Evolutionary conservation across 805 yeast species (phyloP), one percentile per base, ranked within the genome.

Genomic region (Barnettozyma sp.): DNA sequence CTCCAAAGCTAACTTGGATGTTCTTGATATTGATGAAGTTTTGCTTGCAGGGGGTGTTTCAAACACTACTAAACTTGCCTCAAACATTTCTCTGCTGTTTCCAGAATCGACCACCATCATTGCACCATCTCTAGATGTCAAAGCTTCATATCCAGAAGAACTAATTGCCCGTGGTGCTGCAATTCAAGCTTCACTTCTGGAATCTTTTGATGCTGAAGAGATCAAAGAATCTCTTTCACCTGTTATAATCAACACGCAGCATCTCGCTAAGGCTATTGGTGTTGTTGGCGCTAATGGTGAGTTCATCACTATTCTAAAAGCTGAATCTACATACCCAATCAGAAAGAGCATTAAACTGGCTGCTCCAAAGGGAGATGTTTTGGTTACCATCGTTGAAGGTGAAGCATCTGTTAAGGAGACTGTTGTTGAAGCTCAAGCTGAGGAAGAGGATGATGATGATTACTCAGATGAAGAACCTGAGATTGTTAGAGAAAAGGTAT

Each of bases 151-250:
- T 64, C 97, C 98, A 42, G 79, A 84, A 55, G 97, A 92, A 68
- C 71, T 87, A 54, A 69, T 82, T 46, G 79, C 94, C 46, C 80
- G 94, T 56, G 98, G 98, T 65, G 94, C 96, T 40, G 96, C 97
- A 44, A 73, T 90, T 58, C 97, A 92, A 71, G 98, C 96, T 34
- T 77, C 94, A 25, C 56, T 76, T 42, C 69, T 90, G 52, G 90
- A 82, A 53, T 68, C 76, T 40, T 94, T 85, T 52, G 92, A 81
- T 54, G 86, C 74, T 35, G 94, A 83, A 44, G 92, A 86, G 62
- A 68, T 80, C 51, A 66, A 70, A 32, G 94, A 86, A 64, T 79
- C 92, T 39, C 66, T 78, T 50, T 82, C 83, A 62, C 92, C 94
- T 21, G 75, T 83, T 41, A 83, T 88, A 42, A 70, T 86, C 49